Conservation (phyloP, 129 eudicot species). For the Flaveria linearis region DNA sequence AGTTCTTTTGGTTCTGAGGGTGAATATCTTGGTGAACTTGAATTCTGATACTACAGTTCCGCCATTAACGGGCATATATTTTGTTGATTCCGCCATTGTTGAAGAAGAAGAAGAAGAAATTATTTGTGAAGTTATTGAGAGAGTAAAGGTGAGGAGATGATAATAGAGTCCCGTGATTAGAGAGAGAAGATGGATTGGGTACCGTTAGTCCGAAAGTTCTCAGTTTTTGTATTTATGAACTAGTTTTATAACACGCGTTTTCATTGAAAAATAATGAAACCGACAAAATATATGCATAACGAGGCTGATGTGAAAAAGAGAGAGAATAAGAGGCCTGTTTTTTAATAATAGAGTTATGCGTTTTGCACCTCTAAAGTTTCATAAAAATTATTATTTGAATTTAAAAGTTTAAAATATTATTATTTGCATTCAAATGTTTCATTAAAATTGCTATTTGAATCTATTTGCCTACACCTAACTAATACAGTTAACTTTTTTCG, state of each 20-base stretch:
- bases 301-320: no score
- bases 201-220: background rate
- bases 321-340: no score
- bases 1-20: constrained; percentile 47
- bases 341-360: no score
- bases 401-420: no score
- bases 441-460: no score
- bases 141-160: constrained; percentile 10
- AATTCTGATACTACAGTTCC: constrained; percentile 48
- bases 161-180: constrained; percentile 25
- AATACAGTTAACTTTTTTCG: no score
- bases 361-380: no score
- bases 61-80: constrained; percentile 62
- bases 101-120: background rate
- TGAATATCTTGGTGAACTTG: constrained; percentile 38
- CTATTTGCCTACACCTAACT: no score
- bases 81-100: constrained; percentile 66
- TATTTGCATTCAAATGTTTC: no score
- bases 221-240: background rate
- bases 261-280: background rate
- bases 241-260: background rate
- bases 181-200: constrained; percentile 19
- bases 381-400: no score
- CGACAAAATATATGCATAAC: no score
- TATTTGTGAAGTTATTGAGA: constrained; percentile 11